Percentiles rank a stretch among this genome's conserved stretches.
These are phyloP conservation scores for Tolypocladium amazonense DNA, from an alignment of 2,329 filamentous ascomycete genomes.

Conservation along the genomic window DNA sequence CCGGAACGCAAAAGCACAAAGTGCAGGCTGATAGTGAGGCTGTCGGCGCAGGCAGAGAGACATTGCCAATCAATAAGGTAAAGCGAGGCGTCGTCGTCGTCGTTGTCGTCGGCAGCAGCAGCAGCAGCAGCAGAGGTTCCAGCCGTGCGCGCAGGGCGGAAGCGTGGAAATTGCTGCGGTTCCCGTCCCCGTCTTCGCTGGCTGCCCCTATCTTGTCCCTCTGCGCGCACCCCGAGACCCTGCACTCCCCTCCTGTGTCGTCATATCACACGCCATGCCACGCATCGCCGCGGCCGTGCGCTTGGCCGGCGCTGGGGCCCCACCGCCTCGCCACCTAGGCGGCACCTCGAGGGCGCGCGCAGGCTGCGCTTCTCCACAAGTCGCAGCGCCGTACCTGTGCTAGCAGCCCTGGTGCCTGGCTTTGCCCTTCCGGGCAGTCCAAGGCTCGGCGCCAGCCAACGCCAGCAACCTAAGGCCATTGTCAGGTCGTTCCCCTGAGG, in stretches of 20 bases:
- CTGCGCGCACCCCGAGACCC: not conserved
- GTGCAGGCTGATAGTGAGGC: not conserved
- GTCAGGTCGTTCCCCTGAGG: not conserved
- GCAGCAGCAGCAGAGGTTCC: not conserved
- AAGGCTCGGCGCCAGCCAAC: not conserved
- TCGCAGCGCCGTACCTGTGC: not conserved
- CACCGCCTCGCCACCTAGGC: not conserved
- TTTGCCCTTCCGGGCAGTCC: not conserved
- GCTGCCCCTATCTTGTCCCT: not conserved
- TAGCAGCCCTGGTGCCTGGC: not conserved
- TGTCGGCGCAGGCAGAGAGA: not conserved
- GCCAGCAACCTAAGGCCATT: not conserved
- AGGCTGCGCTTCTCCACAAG: not conserved
- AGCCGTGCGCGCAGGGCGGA: not conserved
- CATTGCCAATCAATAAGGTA: not conserved
- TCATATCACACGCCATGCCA: not conserved
- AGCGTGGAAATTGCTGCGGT: not conserved
- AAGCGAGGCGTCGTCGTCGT: not conserved
- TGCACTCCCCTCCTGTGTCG: not conserved
- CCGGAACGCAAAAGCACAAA: not conserved
- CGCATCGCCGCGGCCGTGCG: not conserved
- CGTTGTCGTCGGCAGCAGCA: too few species aligned
- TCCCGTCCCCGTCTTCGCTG: too few species aligned
- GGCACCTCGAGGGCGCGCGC: not conserved
- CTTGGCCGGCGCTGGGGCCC: not conserved